Base-by-base conservation (phyloP, 140 eudicot species). In the Ambrosia hybrid region DNA sequence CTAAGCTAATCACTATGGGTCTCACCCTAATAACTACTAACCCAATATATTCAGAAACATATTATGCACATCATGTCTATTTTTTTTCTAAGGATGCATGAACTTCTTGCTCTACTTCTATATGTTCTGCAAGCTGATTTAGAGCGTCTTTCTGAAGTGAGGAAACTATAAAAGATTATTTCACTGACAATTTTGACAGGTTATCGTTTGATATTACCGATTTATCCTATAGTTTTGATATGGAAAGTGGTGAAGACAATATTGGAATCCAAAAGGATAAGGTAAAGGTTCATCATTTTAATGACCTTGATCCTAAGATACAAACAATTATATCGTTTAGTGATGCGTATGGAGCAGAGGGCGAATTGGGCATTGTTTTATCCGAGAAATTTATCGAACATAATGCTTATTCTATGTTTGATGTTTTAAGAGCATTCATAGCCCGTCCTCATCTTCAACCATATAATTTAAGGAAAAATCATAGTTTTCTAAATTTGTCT, bases 321-420 rank as follows among this genome's bases (percentile, higher is more conserved):
- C 96, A 88, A 68, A 73, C 85, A 33, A 80, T 91, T 79, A 83
- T 95, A 26, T 69, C 74, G 12, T 80, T 95, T 34, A 75, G 97
- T 73, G 99, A 95, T 81, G 97, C 97, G 56, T 95, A 95, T 48
- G 99, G 99, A 61, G 96, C 99, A 46, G 99, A 95, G 81, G 99
- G 99, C 26, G 97, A 95, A 78, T 83, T 95, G 48, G 99, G 99
- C 43, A 77, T 86, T 30, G 88, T 95, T 33, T 72, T 95, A 61
- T 95, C 97, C 7, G 97, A 91, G 70, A 91, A 86, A 43, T 91
- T 95, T 65, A 86, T 88, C 86, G 99, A 95, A 74, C 99, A 95
- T 30, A 96, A 95, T 80, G 97, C 96, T 4, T 95, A 95, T 74
- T 91, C 90, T 10, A 84, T 95, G 92, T 91, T 95, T 76, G 97